phyloP scores from a whole-genome alignment of 768 basidiomycete species.

The Tubosaeta brunneosetosa region DNA sequence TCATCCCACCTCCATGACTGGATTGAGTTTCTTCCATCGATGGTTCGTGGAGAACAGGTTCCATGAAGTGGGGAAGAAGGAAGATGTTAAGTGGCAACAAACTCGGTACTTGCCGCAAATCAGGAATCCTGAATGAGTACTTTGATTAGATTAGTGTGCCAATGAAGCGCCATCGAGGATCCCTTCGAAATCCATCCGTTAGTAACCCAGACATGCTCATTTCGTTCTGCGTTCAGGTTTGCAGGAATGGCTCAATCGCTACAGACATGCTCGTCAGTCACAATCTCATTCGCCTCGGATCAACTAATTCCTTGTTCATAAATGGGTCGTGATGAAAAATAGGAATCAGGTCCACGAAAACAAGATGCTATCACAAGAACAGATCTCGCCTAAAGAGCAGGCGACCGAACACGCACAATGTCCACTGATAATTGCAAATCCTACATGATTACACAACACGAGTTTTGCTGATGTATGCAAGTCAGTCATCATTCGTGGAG shows the following conservation, averaged over 20 bases:
- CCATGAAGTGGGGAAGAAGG: background rate
- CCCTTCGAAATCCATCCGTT: no score
- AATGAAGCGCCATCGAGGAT: no score
- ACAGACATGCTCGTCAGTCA: background rate
- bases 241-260: background rate
- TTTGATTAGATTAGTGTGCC: background rate
- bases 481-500: constrained; percentile 8
- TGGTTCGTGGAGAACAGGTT: background rate
- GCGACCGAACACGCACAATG: constrained; percentile 18
- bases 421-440: constrained; percentile 10
- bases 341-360: constrained; percentile 2
- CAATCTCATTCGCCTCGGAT: background rate
- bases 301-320: constrained; percentile 1
- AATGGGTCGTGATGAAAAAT: background rate
- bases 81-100: background rate
- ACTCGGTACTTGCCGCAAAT: background rate
- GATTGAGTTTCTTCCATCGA: constrained; percentile 5
- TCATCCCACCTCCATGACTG: background rate
- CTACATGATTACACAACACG: constrained; percentile 87
- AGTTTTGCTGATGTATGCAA: constrained; percentile 71
- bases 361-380: constrained; percentile 5
- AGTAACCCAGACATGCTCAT: no score
- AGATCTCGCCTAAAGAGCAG: constrained; percentile 1
- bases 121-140: background rate
- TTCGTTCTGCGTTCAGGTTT: no score